Conservation (phyloP, 345 rosid genomes). For the Mangifera indica region DNA sequence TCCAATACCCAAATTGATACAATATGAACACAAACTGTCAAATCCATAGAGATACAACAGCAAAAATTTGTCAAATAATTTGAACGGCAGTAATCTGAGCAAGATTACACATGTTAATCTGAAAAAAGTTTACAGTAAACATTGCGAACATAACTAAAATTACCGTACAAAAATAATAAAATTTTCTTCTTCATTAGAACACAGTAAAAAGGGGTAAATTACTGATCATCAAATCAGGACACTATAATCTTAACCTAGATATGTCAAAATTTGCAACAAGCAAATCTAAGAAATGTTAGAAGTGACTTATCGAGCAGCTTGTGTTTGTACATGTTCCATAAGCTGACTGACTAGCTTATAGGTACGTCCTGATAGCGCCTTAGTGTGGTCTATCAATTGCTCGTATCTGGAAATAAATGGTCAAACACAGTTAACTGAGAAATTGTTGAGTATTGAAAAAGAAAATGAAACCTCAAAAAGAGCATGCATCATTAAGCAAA, state of each 20-base stretch:
- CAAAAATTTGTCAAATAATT: too few relatives aligned
- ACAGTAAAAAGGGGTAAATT: not conserved
- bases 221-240: not conserved
- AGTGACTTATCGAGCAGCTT: constrained; percentile 56
- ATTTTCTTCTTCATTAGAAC: not conserved
- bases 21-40: too few relatives aligned
- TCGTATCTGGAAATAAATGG: constrained; percentile 62
- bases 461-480: not conserved
- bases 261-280: constrained; percentile 21
- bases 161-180: constrained; percentile 6
- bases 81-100: too few relatives aligned
- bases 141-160: not conserved
- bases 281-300: not conserved
- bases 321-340: constrained; percentile 71
- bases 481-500: not conserved
- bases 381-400: constrained; percentile 91
- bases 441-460: not conserved
- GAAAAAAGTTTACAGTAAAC: not conserved
- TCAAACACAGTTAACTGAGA: not conserved
- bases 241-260: constrained; percentile 15
- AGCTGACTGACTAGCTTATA: constrained; percentile 83
- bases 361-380: constrained; percentile 81
- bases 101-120: not conserved
- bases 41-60: too few relatives aligned
- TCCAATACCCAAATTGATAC: too few relatives aligned